Base-by-base conservation (phyloP, 73 alveolate genomes). In the Paramecium sonneborni region DNA sequence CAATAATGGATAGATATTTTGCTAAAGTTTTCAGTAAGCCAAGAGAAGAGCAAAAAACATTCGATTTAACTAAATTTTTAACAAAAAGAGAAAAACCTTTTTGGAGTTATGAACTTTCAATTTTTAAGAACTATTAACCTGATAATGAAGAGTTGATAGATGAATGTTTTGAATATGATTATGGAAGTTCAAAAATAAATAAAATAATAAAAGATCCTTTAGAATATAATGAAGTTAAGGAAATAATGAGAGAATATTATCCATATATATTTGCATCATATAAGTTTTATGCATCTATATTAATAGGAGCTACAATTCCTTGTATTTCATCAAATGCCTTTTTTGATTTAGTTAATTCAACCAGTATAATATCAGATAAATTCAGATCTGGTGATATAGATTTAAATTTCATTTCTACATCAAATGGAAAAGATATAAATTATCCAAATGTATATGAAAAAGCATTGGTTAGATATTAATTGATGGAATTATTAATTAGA, bases 101-200 rank as follows among this genome's bases (percentile, higher is more conserved):
- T 28, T 88, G 94, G 94, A 76, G 87, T 70, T 69, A 41, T 44
- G 94, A 82, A 28, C 90, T 84, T 39, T 95, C 98, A 8, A 93
- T 96, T 12, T 96, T 96, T 76, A 86, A 94, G 56, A 94, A 93
- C 34, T 95, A 94, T 74, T 62, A 85, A 70, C 94, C 93, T 10
- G 98, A 96, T 52, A 93, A 85, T 23, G 92, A 89, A 1, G 96
- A 88, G n/a, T 34, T 94, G 28, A 89, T 95, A 12, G 88, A 96
- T 20, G 93, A 93, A 62, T 96, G 99, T 88, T 96, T 96, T 70
- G 99, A 96, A 35, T 57, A 85, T 35, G 99, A 96, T 79, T 96
- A 96, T 95, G 76, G 85, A 10, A 57, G 85, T 58, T 88, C 97
- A 9, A 96, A 92, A 92, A 79, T 93, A 14, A 44, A n/a, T 52